Evolutionary conservation across 148 eudicot genomes (phyloP), one percentile per base, ranked within the genome.

Genomic region (Silene conica): DNA sequence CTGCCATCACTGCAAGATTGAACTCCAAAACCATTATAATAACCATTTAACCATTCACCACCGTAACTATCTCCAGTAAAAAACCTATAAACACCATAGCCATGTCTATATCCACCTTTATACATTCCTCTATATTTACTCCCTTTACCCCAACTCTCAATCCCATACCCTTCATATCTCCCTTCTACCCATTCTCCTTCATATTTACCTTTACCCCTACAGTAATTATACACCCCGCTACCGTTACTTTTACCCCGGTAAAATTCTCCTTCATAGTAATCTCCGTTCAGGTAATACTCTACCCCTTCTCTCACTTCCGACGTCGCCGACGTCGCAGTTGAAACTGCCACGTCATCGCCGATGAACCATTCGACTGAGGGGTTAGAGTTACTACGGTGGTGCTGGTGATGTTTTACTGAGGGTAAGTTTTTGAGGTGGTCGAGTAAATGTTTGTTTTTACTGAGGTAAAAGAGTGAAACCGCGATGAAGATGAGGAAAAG

Each of bases 171-270:
- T 73, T 95, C 98, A 61, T 92, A 92, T 22, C 61, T 85, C 22
- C 96, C 96, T 48, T 95, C 97, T 4, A 95, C 81, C 98, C 98
- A 95, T 82, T 95, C 97, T 1, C 98, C 98, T 69, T 95, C 98
- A 54, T 95, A 95, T 26, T 96, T 82, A 15, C 98, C 97, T 23
- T 21, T 23, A 59, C 86, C 92, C 12, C 78, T 83, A 58, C 79
- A 81, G 84, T 88, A 95, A 21, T 81, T 87, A 70, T 95, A 92
- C 0, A 95, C 97, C 0, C 97, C 98, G 63, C 88, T 87, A 4
- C 98, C 98, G 57, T 88, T 89, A 41, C 93, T 83, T 78, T 78
- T 89, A 9, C 97, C 98, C n/a, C 83, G 82, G 31, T 92, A 83
- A 68, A 95, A 88, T 26, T 95, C 98, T 0, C 98, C 98, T 59